Base-by-base conservation (phyloP, 306 rosid species). In the Glycine latifolia region DNA sequence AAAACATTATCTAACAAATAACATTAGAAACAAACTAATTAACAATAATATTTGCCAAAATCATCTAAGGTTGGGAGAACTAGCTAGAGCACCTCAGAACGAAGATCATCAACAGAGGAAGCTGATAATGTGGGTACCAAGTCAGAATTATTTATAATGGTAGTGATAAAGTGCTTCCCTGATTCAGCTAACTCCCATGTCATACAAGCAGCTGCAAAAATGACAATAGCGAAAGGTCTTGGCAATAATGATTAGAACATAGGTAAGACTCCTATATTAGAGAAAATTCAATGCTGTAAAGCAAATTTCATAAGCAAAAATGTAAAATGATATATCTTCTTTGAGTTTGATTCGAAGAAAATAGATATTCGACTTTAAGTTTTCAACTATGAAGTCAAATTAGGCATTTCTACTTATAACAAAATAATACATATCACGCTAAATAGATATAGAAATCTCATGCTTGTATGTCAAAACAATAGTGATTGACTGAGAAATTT, bases 101-200 rank as follows among this genome's bases (percentile, higher is more conserved):
- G 93, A 66, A 95, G 95, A 85, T 86, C 96, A 54, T 95, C 99
- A 67, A 95, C 55, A 43, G 99, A 90, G 60, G 98, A 88, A 81
- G 97, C 77, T 66, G 99, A 93, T 85, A 93, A 95, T 82, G 96
- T 93, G 26, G 99, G 99, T 75, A 95, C 98, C 70, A n/a, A n/a
- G n/a, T n/a, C n/a, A n/a, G n/a, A n/a, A n/a, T n/a, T n/a, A n/a
- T n/a, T n/a, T n/a, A 93, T 90, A 68, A 89, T 89, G 11, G 98
- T 87, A 54, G 94, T 93, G 73, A 95, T 95, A 75, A 95, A 95
- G 79, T 91, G 89, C 81, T 95, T 91, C 69, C 99, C 99, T n/a
- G 99, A 95, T 87, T 95, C 99, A 72, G 98, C 99, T 83, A 95
- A 90, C 83, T 95, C 98, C 97, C 88, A 89, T 41, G 99, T 95